These are phyloP conservation scores for Aspergillus fumigatus DNA, from an alignment of 2,329 filamentous ascomycete species.

Conservation along the genomic window DNA sequence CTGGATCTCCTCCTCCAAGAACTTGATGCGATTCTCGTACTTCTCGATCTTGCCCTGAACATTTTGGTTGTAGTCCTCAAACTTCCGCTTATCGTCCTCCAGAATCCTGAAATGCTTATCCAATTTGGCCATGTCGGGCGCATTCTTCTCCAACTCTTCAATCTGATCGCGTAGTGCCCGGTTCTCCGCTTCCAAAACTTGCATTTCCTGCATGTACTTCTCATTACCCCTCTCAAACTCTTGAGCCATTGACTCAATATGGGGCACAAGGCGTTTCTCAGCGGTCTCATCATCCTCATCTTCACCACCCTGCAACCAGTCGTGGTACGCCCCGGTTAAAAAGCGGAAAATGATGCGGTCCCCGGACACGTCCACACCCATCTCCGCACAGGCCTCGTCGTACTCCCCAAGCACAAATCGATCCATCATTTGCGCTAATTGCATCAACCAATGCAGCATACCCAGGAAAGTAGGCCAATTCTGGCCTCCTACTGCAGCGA, in stretches of 20 bases:
- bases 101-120: conserved; percentile 90
- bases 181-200: conserved; percentile 82
- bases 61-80: conserved; percentile 86
- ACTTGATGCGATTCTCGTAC: conserved; percentile 72
- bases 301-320: conserved; percentile 90
- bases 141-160: conserved; percentile 80
- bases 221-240: conserved; percentile 84
- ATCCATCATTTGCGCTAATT: conserved; percentile 89
- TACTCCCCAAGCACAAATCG: conserved; percentile 73
- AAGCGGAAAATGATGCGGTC: conserved; percentile 96
- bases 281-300: conserved; percentile 82
- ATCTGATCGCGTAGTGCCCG: conserved; percentile 77
- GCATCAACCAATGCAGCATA: conserved; percentile 98
- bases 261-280: conserved; percentile 71
- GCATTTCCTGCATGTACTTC: conserved; percentile 77
- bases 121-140: conserved; percentile 74
- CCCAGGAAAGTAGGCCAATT: conserved; percentile 96
- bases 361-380: conserved; percentile 78
- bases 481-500: conserved; percentile 89
- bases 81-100: conserved; percentile 91
- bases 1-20: conserved; percentile 81
- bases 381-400: conserved; percentile 84
- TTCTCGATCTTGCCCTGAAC: conserved; percentile 84
- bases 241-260: conserved; percentile 79
- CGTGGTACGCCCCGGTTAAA: conserved; percentile 80